These are phyloP conservation scores for Daldinia vernicosa DNA, from an alignment of 495 filamentous ascomycete species.

Conservation along the genomic window DNA sequence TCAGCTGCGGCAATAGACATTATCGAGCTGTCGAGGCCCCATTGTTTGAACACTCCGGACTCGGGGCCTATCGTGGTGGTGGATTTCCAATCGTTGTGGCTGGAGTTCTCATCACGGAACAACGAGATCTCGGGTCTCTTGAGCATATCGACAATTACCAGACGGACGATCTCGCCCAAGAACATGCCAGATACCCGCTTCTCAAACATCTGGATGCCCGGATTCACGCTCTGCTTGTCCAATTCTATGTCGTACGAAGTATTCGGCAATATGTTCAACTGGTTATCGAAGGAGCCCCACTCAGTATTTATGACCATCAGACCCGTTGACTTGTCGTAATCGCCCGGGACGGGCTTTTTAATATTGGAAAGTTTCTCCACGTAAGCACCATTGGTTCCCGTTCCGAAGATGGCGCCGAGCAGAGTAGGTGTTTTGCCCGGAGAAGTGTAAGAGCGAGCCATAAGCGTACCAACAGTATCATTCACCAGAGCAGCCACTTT, in stretches of 20 bases:
- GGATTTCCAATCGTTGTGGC: slow-evolving; percentile 68
- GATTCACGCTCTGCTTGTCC: slow-evolving; percentile 85
- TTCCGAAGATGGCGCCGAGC: slow-evolving; percentile 92
- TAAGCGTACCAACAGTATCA: slow-evolving; percentile 95
- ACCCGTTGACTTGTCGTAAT: slow-evolving; percentile 83
- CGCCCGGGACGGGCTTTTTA: slow-evolving; percentile 69
- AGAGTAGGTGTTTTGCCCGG: slow-evolving; percentile 88
- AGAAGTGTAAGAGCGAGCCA: slow-evolving; percentile 95
- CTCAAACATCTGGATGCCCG: slow-evolving; percentile 98
- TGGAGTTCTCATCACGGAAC: slow-evolving; percentile 74
- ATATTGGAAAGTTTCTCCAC: slow-evolving; percentile 77
- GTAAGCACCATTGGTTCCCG: slow-evolving; percentile 94
- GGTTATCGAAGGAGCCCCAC: slow-evolving; percentile 98
- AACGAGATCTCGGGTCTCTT: slow-evolving; percentile 67
- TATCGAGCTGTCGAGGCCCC: slow-evolving; percentile 90
- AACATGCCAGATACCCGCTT: slow-evolving; percentile 99
- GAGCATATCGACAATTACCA: slow-evolving; percentile 73
- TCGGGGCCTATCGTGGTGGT: slow-evolving; percentile 70
- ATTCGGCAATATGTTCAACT: slow-evolving; percentile 82
- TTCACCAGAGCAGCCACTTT: slow-evolving; percentile 95
- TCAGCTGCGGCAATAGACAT: slow-evolving; percentile 84
- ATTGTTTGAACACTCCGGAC: slow-evolving; percentile 76
- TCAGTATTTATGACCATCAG: slow-evolving; percentile 98
- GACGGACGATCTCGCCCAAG: slow-evolving; percentile 90
- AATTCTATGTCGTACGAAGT: slow-evolving; percentile 84